Conservation (phyloP, 1,284 basidiomycete species). For the Termitomyces sp. region DNA sequence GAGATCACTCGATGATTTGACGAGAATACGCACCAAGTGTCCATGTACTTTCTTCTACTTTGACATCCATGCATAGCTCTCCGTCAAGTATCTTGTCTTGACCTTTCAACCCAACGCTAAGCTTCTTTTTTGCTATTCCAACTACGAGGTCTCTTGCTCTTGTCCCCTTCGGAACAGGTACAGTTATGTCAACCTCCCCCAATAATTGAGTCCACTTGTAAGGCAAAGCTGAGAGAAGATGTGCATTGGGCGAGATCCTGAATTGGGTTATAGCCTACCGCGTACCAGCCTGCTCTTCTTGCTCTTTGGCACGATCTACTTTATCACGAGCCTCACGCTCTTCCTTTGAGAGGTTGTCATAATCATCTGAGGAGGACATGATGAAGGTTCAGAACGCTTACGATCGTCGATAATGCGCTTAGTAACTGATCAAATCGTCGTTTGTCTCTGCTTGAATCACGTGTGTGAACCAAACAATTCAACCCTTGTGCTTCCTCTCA, state of each 20-base stretch:
- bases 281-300: slow-evolving; percentile 81
- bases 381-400: not conserved
- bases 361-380: slow-evolving; percentile 49
- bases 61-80: slow-evolving; percentile 91
- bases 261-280: slow-evolving; percentile 18
- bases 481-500: not conserved
- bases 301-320: slow-evolving; percentile 65
- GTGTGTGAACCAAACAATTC: slow-evolving; percentile 14
- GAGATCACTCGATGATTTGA: not conserved
- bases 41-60: slow-evolving; percentile 97
- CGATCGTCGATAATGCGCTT: not conserved
- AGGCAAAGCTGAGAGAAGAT: slow-evolving; percentile 63
- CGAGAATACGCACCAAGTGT: slow-evolving; percentile 68
- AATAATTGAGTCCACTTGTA: slow-evolving; percentile 93
- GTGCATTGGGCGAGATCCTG: slow-evolving; percentile 16
- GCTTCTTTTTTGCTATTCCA: slow-evolving; percentile 74
- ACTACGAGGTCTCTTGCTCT: slow-evolving; percentile 75
- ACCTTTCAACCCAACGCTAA: slow-evolving; percentile 84
- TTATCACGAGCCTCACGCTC: slow-evolving; percentile 73
- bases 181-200: slow-evolving; percentile 77
- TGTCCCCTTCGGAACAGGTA: slow-evolving; percentile 86
- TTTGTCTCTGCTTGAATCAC: slow-evolving; percentile 22
- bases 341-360: slow-evolving; percentile 77
- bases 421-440: slow-evolving; percentile 8
- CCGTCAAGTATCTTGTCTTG: slow-evolving; percentile 82